Evolutionary conservation across 495 filamentous ascomycete genomes (phyloP), one percentile per base, ranked within the genome.

Genomic region (Podospora pseudopauciseta): DNA sequence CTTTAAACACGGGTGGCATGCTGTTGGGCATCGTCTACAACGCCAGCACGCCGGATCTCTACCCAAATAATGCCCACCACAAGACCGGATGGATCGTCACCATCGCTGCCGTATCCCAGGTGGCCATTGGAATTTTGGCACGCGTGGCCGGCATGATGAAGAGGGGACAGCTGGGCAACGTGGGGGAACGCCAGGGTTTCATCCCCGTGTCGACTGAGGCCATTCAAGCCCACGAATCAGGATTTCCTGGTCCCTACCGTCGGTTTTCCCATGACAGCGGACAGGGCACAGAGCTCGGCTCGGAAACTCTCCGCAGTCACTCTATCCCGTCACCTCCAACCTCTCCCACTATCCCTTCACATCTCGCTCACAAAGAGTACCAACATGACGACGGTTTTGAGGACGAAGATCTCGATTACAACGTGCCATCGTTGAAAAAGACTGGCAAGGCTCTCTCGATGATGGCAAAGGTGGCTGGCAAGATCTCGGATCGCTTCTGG

Each of bases 1-100:
- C 86, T 11, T 74, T 88, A 30, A 94, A 97, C 77, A 88, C 82
- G 4, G 71, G 90, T 18, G 93, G 90, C 53, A 71, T 96, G 64
- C 74, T 96, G 27, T 73, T 93, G 54, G 90, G 88, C 2, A 85
- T 89, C 65, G 81, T 95, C 20, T 97, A 97, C 80, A 92, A 94
- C 76, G 83, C 83, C 70, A 88, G 86, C 60, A 97, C 93, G 0
- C 93, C 93, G 2, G 92, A 97, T 76, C 80, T 99, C 20, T 98
- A 97, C 75, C 86, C 88, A 63, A 90, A 92, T 74, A 96, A 97
- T 74, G 86, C 90, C 5, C 96, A 98, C 75, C 89, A 92, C 79
- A 93, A 90, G 78, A 84, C 95, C 61, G 95, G 95, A 39, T 98
- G 95, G 95, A 81, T 91, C 54, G 83, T 90, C 34, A 94, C 91